A percentile compares a stretch with the other conserved stretches of the same genome.
Evolutionary conservation across 2,329 filamentous ascomycete species (phyloP).

Genomic region (Fusarium domesticum): DNA sequence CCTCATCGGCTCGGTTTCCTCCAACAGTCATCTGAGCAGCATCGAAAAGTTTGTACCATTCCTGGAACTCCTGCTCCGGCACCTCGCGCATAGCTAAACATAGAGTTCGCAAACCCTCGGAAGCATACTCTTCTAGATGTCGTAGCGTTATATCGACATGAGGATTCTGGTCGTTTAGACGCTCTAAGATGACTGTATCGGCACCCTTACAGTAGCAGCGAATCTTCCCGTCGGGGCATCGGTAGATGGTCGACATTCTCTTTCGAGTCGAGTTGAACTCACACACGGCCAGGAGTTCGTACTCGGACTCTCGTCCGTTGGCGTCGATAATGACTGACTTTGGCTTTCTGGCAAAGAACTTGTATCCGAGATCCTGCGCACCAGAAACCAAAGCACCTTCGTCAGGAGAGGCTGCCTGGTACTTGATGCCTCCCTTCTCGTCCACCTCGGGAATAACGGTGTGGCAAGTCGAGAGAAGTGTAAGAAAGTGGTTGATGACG

Average conservation of each 20-base stretch:
- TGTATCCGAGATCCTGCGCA: constrained; percentile 80
- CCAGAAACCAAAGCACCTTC: constrained; percentile 96
- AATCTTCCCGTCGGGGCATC: constrained; percentile 93
- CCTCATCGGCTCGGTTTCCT: constrained; percentile 87
- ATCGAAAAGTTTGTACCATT: constrained; percentile 86
- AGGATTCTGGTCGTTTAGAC: constrained; percentile 77
- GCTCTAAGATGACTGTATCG: constrained; percentile 94
- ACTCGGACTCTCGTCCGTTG: constrained; percentile 70
- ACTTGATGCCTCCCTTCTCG: constrained; percentile 84
- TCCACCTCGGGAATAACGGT: constrained; percentile 92
- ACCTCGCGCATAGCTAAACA: constrained; percentile 94
- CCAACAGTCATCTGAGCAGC: constrained; percentile 85
- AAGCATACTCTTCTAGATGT: constrained; percentile 97
- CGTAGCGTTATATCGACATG: constrained; percentile 86
- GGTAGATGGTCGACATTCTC: constrained; percentile 95
- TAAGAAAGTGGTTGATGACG: constrained; percentile 75
- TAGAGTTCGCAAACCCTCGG: constrained; percentile 89
- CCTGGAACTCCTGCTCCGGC: constrained; percentile 80
- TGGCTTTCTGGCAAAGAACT: constrained; percentile 87
- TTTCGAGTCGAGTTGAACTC: constrained; percentile 96
- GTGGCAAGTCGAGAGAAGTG: constrained; percentile 85
- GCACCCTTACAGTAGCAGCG: constrained; percentile 94
- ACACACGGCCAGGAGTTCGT: constrained; percentile 91
- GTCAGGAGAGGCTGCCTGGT: constrained; percentile 95
- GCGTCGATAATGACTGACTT: constrained; percentile 80